phyloP scores from a whole-genome alignment of 2,329 filamentous ascomycete species.

The Orbilia brochopaga region DNA sequence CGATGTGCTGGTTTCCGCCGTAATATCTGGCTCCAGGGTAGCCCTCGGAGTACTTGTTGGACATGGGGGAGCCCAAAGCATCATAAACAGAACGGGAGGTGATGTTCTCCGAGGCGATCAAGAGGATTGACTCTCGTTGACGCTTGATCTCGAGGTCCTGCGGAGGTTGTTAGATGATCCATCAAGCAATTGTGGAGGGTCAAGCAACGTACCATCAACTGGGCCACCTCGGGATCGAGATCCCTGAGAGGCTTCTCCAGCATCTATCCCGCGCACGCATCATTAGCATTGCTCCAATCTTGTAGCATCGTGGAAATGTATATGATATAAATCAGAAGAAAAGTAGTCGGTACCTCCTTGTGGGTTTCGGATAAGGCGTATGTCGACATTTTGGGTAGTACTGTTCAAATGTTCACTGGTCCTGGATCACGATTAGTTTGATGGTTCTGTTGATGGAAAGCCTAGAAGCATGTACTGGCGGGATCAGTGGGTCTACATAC shows the following conservation, averaged over 20 bases:
- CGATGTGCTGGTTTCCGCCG: slow-evolving; percentile 98
- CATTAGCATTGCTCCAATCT: slow-evolving; percentile 56
- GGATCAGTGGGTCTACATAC: slow-evolving; percentile 5
- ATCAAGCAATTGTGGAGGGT: background rate
- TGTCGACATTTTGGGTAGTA: slow-evolving; percentile 57
- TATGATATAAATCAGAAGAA: slow-evolving; percentile 1
- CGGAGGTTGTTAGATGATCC: slow-evolving; percentile 22
- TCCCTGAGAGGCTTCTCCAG: slow-evolving; percentile 94
- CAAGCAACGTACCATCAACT: slow-evolving; percentile 80
- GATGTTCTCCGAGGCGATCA: slow-evolving; percentile 99
- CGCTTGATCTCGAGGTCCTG: slow-evolving; percentile 92
- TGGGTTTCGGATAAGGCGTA: slow-evolving; percentile 65
- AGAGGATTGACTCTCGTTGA: slow-evolving; percentile 96
- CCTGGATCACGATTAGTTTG: no score
- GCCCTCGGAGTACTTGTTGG: slow-evolving; percentile 99
- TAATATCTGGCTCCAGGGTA: slow-evolving; percentile 99
- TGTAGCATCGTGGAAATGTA: background rate
- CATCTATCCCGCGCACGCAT: slow-evolving; percentile 66
- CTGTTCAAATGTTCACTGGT: background rate
- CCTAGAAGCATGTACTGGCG: no score
- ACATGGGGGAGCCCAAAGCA: slow-evolving; percentile 91
- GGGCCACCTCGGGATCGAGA: slow-evolving; percentile 88
- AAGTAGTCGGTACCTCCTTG: slow-evolving; percentile 61
- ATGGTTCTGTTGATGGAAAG: no score
- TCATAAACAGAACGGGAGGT: slow-evolving; percentile 98